phyloP scores from a whole-genome alignment of 2,329 filamentous ascomycete genomes.

The Aspergillus quadrilineatus region DNA sequence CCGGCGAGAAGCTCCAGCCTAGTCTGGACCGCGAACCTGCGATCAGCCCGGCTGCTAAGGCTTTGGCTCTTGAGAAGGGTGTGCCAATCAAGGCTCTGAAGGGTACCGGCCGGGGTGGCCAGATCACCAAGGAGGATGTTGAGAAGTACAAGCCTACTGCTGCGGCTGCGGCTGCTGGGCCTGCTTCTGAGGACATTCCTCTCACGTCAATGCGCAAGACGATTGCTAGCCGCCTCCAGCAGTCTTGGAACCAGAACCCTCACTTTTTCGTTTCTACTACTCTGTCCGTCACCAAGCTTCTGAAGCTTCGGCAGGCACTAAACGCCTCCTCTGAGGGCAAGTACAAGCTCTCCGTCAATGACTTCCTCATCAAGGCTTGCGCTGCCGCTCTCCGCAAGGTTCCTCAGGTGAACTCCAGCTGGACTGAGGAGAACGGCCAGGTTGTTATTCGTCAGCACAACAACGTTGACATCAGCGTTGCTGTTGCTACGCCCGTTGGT shows the following conservation, averaged over 20 bases:
- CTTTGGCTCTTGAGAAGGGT: conserved; percentile 80
- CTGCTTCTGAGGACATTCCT: conserved; percentile 79
- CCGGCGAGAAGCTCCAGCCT: conserved; percentile 75
- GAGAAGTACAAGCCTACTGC: conserved; percentile 72
- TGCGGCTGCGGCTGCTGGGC: conserved; percentile 54
- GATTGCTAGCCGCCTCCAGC: conserved; percentile 84
- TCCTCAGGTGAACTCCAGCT: conserved; percentile 91
- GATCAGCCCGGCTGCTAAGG: conserved; percentile 71
- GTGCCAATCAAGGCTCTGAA: conserved; percentile 75
- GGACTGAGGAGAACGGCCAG: conserved; percentile 74
- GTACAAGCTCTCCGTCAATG: conserved; percentile 99
- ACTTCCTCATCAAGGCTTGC: conserved; percentile 98
- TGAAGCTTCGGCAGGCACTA: conserved; percentile 92
- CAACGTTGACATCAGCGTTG: conserved; percentile 90
- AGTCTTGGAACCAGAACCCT: conserved; percentile 90
- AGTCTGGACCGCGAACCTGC: conserved; percentile 78
- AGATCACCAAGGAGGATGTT: conserved; percentile 88
- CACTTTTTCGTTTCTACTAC: conserved; percentile 95
- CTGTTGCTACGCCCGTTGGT: conserved; percentile 86
- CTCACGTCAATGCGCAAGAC: conserved; percentile 95
- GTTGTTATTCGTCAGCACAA: conserved; percentile 86
- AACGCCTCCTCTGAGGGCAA: conserved; percentile 85
- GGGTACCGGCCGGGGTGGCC: conserved; percentile 80
- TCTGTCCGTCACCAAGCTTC: conserved; percentile 89
- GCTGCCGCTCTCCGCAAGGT: conserved; percentile 88